Base-by-base conservation (phyloP, 1,284 basidiomycete species). In the Termitomyces sp. region DNA sequence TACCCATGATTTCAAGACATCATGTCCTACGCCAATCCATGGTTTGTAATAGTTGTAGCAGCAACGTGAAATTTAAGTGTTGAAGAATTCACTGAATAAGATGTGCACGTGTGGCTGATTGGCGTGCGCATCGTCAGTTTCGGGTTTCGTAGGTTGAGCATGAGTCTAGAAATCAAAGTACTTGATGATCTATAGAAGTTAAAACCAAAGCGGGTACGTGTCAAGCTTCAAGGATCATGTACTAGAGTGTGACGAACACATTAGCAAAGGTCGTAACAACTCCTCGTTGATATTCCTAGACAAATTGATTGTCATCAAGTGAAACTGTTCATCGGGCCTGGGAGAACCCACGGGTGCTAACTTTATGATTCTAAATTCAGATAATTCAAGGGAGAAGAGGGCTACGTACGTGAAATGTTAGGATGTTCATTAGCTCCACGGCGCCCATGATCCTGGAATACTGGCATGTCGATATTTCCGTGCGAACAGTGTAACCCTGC, bases 131-230 rank as follows among this genome's bases (percentile, higher is more conserved):
- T 30, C 8, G 28, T 10, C 7, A 48, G 46, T 30, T 39, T 40
- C 30, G 46, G 46, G 24, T 48, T 21, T 1, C 46, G 46, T 21
- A 48, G 18, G 46, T 48, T 48, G 31, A 46, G 44, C 44, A 46
- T 46, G 9, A 46, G 33, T 21, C 44, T 18, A n/a, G 44, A 46
- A 1, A 46, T 35, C 44, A 46, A 37, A 8, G 44, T 45, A n/a
- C 46, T 66, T 18, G 66, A 68, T 38, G 64, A 49, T 24, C 66
- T 68, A 26, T 10, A 26, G 28, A 7, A 33, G 9, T 33, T 3
- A 19, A 16, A 11, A 21, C 16, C 9, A 28, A 45, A 21, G 43
- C 18, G 33, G 13, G 37, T 24, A 24, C 21, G 21, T 10, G 5
- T 31, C n/a, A 42, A 14, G 6, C 28, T 30, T 30, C 28, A 30